Evolutionary conservation across 2,329 filamentous ascomycete species (phyloP).

Genomic region (Beauveria bassiana): DNA sequence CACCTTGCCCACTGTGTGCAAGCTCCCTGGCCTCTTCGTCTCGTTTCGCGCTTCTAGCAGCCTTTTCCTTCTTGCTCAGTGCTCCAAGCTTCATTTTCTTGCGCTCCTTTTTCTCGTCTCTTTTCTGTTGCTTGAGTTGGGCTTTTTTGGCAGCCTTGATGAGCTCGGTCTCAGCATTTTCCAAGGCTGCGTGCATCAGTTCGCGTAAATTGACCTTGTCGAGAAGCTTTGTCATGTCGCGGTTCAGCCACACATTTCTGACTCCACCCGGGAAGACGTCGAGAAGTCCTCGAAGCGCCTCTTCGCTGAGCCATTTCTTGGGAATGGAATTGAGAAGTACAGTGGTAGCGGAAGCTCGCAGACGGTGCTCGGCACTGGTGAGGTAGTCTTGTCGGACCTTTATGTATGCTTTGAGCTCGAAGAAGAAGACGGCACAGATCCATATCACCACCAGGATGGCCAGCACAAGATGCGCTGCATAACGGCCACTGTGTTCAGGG

Average conservation of each 20-base stretch:
- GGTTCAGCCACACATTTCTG: conserved; percentile 92
- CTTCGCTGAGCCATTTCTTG: conserved; percentile 77
- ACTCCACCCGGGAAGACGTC: conserved; percentile 96
- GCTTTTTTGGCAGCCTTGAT: conserved; percentile 73
- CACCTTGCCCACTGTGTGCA: conserved; percentile 41
- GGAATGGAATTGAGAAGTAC: conserved; percentile 90
- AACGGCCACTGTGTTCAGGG: conserved; percentile 55
- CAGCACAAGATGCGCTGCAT: conserved; percentile 78
- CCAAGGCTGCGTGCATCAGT: conserved; percentile 61
- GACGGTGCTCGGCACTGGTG: conserved; percentile 87
- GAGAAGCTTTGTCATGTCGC: conserved; percentile 74
- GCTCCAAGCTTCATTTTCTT: conserved; percentile 41
- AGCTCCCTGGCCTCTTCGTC: conserved; percentile 43
- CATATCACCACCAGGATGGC: conserved; percentile 72
- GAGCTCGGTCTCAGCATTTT: conserved; percentile 75
- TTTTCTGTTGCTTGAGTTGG: conserved; percentile 60
- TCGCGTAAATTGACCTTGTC: conserved; percentile 77
- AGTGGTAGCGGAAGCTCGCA: conserved; percentile 89
- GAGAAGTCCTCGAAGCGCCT: conserved; percentile 75
- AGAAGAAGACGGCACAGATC: conserved; percentile 80
- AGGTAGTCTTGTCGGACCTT: conserved; percentile 90
- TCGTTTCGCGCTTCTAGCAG: conserved; percentile 37
- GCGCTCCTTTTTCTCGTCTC: conserved; percentile 58
- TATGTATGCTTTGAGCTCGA: conserved; percentile 80
- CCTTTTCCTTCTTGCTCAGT: conserved; percentile 43